Evolutionary conservation across 2,329 filamentous ascomycete species (phyloP).

Genomic region (Claviceps pazoutovae): DNA sequence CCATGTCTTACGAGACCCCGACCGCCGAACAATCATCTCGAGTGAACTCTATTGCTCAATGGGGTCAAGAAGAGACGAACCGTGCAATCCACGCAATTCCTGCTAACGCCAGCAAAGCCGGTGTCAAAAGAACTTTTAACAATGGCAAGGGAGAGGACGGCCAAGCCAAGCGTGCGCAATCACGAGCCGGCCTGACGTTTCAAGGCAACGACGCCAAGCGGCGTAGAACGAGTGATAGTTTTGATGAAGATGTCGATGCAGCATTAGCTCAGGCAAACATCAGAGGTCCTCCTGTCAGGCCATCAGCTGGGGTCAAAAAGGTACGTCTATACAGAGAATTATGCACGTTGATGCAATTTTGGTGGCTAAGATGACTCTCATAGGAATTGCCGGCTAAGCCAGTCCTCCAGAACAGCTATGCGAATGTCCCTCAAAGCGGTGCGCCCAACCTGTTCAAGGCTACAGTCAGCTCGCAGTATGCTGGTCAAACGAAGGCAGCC

Average conservation of each 20-base stretch:
- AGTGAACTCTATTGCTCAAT: slow-evolving; percentile 39
- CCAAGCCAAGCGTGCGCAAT: slow-evolving; percentile 28
- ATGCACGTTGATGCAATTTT: background rate
- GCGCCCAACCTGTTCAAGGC: slow-evolving; percentile 50
- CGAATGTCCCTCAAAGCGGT: slow-evolving; percentile 39
- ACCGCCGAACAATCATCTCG: slow-evolving; percentile 38
- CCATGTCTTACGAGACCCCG: slow-evolving; percentile 17
- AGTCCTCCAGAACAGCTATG: slow-evolving; percentile 46
- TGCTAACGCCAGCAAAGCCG: slow-evolving; percentile 46
- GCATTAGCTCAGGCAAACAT: slow-evolving; percentile 41
- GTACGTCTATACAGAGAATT: slow-evolving; percentile 27
- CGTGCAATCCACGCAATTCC: slow-evolving; percentile 47
- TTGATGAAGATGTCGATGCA: slow-evolving; percentile 47
- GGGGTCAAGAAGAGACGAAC: slow-evolving; percentile 42
- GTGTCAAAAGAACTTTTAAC: slow-evolving; percentile 59
- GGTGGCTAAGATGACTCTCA: background rate
- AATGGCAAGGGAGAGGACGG: slow-evolving; percentile 44
- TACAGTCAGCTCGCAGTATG: slow-evolving; percentile 52
- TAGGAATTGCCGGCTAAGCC: slow-evolving; percentile 49
- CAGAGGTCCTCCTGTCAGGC: slow-evolving; percentile 74
- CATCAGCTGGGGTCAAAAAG: slow-evolving; percentile 58
- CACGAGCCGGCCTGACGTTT: slow-evolving; percentile 45
- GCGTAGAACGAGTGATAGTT: slow-evolving; percentile 60
- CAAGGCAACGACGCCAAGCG: slow-evolving; percentile 64
- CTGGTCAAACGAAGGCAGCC: slow-evolving; percentile 45